Evolutionary conservation across 2,329 filamentous ascomycete species (phyloP).

Genomic region (Pseudogymnoascus sp.): DNA sequence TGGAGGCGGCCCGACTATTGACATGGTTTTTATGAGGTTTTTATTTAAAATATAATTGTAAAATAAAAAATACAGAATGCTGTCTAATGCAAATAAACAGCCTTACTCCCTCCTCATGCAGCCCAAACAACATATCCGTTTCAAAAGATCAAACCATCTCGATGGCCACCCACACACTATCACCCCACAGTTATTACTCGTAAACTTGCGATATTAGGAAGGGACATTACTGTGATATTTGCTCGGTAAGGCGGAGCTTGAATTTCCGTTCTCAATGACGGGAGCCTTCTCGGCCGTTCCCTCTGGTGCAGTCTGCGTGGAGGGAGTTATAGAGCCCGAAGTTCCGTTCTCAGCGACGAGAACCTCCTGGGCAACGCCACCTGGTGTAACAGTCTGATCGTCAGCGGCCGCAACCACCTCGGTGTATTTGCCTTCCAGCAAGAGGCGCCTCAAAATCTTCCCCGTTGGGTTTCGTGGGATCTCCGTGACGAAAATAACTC

Average conservation of each 20-base stretch:
- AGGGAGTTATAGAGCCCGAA: neutral
- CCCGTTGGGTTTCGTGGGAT: constrained; percentile 42
- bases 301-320: neutral
- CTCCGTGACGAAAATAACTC: constrained; percentile 38
- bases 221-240: neutral
- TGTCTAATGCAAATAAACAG: neutral
- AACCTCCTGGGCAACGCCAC: neutral
- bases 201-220: neutral
- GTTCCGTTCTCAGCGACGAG: neutral
- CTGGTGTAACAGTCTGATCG: neutral
- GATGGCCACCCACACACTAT: neutral
- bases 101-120: neutral
- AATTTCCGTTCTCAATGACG: neutral
- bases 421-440: constrained; percentile 7
- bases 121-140: neutral
- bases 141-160: neutral
- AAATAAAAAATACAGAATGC: neutral
- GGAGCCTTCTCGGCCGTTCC: neutral
- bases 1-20: neutral
- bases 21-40: neutral
- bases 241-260: neutral
- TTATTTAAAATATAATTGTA: neutral
- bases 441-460: constrained; percentile 33
- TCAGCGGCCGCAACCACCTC: neutral
- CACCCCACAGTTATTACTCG: neutral